Conservation (phyloP, 768 basidiomycete species). For the Trametes coccinea region DNA sequence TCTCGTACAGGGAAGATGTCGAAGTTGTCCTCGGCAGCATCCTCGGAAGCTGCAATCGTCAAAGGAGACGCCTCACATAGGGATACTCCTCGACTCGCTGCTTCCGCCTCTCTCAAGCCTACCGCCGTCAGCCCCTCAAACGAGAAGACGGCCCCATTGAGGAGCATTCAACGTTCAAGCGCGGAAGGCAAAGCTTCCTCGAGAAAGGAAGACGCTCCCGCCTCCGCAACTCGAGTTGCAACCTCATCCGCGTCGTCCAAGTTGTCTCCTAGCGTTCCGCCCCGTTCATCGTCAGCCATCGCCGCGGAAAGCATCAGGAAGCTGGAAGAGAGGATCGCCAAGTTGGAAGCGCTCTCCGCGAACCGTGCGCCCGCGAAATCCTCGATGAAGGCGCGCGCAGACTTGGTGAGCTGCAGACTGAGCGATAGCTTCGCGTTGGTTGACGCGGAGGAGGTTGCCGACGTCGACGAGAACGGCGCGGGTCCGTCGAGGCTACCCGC, state of each 20-base stretch:
- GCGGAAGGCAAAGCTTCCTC: neutral
- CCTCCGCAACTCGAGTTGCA: no score
- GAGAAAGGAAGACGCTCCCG: no score
- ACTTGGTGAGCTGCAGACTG: slow-evolving; percentile 2
- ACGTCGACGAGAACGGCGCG: neutral
- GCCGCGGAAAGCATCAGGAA: neutral
- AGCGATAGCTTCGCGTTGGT: neutral
- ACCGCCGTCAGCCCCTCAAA: neutral
- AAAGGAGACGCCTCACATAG: neutral
- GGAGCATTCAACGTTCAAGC: no score
- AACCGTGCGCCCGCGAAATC: neutral
- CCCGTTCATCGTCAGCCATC: neutral
- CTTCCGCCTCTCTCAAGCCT: neutral
- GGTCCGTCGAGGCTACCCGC: neutral
- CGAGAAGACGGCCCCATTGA: no score
- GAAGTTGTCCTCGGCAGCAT: neutral
- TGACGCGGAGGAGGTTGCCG: neutral
- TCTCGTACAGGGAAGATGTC: neutral
- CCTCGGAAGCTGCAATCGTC: neutral
- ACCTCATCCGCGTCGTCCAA: no score
- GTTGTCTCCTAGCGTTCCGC: neutral
- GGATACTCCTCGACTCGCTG: neutral
- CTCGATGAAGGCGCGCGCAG: slow-evolving; percentile 1
- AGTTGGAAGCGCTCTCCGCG: neutral
- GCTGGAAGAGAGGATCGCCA: neutral